These are phyloP conservation scores for Xylariaceae sp. DNA, from an alignment of 2,329 filamentous ascomycete species.

Conservation along the genomic window DNA sequence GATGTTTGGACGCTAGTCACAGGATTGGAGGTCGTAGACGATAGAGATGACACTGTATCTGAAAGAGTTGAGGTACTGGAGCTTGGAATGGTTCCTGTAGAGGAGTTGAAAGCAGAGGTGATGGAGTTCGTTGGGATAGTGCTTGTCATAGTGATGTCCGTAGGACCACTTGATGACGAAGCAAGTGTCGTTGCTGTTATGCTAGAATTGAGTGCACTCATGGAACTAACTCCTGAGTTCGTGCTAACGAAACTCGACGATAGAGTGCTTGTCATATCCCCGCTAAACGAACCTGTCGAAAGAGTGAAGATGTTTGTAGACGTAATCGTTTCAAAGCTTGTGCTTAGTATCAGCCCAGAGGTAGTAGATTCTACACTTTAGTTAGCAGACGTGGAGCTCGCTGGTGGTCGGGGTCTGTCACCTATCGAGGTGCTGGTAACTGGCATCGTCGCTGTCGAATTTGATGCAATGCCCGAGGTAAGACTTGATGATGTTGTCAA, in stretches of 20 bases:
- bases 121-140: neutral
- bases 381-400: neutral
- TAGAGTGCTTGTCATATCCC: too few relatives aligned
- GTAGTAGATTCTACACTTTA: neutral
- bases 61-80: too few relatives aligned
- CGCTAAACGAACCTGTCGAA: neutral
- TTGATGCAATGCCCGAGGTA: too few relatives aligned
- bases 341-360: neutral
- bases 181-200: neutral
- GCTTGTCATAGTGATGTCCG: neutral
- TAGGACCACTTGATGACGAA: neutral
- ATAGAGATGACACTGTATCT: too few relatives aligned
- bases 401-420: too few relatives aligned
- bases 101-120: neutral
- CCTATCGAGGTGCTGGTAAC: too few relatives aligned
- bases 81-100: too few relatives aligned
- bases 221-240: too few relatives aligned
- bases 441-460: too few relatives aligned
- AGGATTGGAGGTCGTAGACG: too few relatives aligned
- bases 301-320: neutral
- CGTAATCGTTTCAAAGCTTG: neutral
- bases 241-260: too few relatives aligned
- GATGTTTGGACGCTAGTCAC: too few relatives aligned
- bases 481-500: neutral
- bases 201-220: conserved; percentile 1